A percentile compares a stretch with the other conserved stretches of the same genome.
Evolutionary conservation across 306 rosid species (phyloP).

Genomic region (Vachellia pachyceras): DNA sequence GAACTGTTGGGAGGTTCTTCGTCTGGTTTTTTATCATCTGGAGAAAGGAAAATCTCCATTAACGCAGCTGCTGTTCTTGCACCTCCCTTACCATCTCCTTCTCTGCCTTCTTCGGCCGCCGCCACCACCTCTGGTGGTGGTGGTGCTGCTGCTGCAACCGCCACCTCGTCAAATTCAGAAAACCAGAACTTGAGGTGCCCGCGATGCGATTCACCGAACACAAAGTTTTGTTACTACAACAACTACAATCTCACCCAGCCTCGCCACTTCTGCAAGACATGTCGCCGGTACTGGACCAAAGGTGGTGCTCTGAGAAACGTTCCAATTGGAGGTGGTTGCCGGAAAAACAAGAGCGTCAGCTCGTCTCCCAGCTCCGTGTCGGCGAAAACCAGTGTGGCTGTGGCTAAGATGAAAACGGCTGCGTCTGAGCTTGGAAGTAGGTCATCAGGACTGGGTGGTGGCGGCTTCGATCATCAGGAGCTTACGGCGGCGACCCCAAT

Average conservation of each 20-base stretch:
- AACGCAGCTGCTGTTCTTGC: conserved; percentile 45
- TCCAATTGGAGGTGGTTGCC: conserved; percentile 76
- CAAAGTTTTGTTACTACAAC: conserved; percentile 91
- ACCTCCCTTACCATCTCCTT: conserved; percentile 34
- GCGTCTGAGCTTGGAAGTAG: conserved; percentile 51
- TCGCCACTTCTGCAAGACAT: conserved; percentile 97
- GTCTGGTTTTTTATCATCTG: conserved; percentile 37
- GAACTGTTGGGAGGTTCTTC: conserved; percentile 80
- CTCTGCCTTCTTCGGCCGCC: conserved; percentile 43
- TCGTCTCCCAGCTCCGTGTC: conserved; percentile 33
- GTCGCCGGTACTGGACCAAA: conserved; percentile 96
- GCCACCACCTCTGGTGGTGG: conserved; percentile 22
- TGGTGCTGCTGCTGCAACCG: background rate
- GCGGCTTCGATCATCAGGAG: conserved; percentile 46
- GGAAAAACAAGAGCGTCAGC: conserved; percentile 57
- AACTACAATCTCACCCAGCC: conserved; percentile 98
- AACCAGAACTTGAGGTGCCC: conserved; percentile 74
- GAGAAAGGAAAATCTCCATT: conserved; percentile 65
- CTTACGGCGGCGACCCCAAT: conserved; percentile 59
- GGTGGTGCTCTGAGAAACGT: conserved; percentile 77
- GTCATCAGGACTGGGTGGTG: conserved; percentile 42
- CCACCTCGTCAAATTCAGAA: conserved; percentile 51
- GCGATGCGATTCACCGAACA: conserved; percentile 81
- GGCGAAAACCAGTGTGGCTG: conserved; percentile 25
- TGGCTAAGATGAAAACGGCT: conserved; percentile 49